These are phyloP conservation scores for Lasiodiplodia theobromae DNA, from an alignment of 2,329 filamentous ascomycete species.

Conservation along the genomic window DNA sequence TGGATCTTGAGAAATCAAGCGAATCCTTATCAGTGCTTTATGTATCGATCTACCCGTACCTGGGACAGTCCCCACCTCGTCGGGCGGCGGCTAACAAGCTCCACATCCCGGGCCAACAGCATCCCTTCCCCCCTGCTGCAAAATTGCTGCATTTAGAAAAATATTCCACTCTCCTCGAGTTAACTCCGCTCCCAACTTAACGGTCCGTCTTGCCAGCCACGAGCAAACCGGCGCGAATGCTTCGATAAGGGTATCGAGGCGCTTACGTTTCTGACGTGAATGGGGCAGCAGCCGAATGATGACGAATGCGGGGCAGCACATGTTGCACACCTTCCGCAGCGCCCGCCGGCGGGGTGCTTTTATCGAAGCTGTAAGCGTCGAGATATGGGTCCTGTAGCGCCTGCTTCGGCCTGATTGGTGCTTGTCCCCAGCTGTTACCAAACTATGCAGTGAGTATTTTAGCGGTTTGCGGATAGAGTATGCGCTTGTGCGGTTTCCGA, in stretches of 20 bases:
- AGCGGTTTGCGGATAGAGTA: constrained; percentile 23
- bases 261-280: neutral
- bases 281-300: neutral
- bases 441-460: constrained; percentile 6
- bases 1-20: neutral
- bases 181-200: neutral
- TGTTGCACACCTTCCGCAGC: neutral
- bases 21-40: neutral
- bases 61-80: neutral
- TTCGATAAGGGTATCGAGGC: neutral
- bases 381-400: neutral
- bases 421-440: neutral
- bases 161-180: constrained; percentile 12
- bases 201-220: neutral
- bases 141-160: constrained; percentile 24
- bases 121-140: neutral
- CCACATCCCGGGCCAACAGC: neutral
- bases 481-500: neutral
- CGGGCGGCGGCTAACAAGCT: neutral
- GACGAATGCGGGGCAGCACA: constrained; percentile 7
- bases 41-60: constrained; percentile 4
- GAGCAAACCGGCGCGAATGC: too few relatives aligned
- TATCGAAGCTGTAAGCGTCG: neutral
- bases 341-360: neutral
- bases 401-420: neutral